These are phyloP conservation scores for Cladosporium sp. DNA, from an alignment of 2,329 filamentous ascomycete genomes.

Conservation along the genomic window DNA sequence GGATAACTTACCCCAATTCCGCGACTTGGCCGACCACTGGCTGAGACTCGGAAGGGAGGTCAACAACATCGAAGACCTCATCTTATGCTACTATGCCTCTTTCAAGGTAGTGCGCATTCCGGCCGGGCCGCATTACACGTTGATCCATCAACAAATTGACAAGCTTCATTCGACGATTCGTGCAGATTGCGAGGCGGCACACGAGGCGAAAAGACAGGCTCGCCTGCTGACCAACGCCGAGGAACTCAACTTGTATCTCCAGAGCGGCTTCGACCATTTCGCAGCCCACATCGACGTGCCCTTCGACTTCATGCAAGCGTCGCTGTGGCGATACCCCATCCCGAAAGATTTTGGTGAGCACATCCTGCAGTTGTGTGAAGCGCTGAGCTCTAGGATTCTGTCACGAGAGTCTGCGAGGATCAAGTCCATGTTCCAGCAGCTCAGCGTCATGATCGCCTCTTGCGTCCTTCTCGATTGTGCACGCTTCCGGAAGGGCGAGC, in stretches of 20 bases:
- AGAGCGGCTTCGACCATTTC: constrained; percentile 50
- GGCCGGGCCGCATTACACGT: constrained; percentile 39
- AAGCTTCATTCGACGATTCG: constrained; percentile 44
- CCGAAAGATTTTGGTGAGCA: constrained; percentile 47
- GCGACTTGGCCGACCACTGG: constrained; percentile 43
- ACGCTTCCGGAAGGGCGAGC: constrained; percentile 35
- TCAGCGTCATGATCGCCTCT: constrained; percentile 48
- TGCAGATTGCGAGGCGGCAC: constrained; percentile 38
- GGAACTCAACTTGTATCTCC: constrained; percentile 45
- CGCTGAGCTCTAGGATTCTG: constrained; percentile 33
- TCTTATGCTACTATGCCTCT: constrained; percentile 49
- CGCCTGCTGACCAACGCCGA: constrained; percentile 47
- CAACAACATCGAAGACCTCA: constrained; percentile 43
- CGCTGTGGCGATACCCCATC: constrained; percentile 43
- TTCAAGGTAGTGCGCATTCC: constrained; percentile 47
- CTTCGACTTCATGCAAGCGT: constrained; percentile 50
- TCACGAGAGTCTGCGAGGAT: constrained; percentile 28
- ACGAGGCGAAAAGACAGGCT: constrained; percentile 39
- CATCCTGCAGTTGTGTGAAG: constrained; percentile 46
- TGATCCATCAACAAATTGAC: constrained; percentile 48
- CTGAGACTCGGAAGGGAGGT: constrained; percentile 38
- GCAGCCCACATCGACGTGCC: constrained; percentile 40
- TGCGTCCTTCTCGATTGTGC: constrained; percentile 48
- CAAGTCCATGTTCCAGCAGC: constrained; percentile 39
- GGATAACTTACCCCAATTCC: constrained; percentile 30